Conservation (phyloP, 116 monocot species). For the Thalassia testudinum region DNA sequence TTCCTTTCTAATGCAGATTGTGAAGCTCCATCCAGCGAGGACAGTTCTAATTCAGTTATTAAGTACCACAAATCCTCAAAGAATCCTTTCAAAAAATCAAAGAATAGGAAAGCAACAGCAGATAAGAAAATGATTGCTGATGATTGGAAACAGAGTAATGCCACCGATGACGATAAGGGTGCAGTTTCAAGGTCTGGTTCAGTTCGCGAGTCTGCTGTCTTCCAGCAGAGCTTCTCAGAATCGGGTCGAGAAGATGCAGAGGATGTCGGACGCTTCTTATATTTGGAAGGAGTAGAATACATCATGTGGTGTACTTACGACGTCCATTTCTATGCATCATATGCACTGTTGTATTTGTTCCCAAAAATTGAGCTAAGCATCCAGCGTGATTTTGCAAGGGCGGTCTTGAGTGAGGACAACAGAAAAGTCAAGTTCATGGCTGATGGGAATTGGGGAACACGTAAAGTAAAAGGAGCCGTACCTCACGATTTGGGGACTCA, state of each 20-base stretch:
- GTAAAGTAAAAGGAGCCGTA: constrained; percentile 88
- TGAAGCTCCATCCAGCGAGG: constrained; percentile 35
- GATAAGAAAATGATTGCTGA: constrained; percentile 6
- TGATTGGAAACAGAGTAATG: constrained; percentile 6
- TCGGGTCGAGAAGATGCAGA: constrained; percentile 7
- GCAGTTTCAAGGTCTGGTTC: constrained; percentile 3
- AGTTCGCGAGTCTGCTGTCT: constrained; percentile 7
- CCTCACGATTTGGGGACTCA: constrained; percentile 95
- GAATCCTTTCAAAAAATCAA: constrained; percentile 12
- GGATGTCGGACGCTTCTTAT: constrained; percentile 81
- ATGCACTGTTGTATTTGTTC: constrained; percentile 86
- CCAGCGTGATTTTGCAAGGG: constrained; percentile 83
- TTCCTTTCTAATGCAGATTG: constrained; percentile 45
- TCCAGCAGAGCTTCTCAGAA: not conserved
- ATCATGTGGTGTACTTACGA: constrained; percentile 99
- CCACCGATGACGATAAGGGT: constrained; percentile 10
- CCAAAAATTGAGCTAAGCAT: constrained; percentile 93
- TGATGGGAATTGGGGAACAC: constrained; percentile 72
- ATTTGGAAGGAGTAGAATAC: constrained; percentile 94
- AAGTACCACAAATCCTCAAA: constrained; percentile 28
- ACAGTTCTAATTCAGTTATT: constrained; percentile 14
- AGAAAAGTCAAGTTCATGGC: constrained; percentile 83
- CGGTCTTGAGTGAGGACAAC: constrained; percentile 68
- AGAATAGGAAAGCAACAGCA: constrained; percentile 13
- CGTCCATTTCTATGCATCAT: constrained; percentile 98